These are phyloP conservation scores for Coniella lustricola DNA, from an alignment of 2,329 filamentous ascomycete species.

Conservation along the genomic window DNA sequence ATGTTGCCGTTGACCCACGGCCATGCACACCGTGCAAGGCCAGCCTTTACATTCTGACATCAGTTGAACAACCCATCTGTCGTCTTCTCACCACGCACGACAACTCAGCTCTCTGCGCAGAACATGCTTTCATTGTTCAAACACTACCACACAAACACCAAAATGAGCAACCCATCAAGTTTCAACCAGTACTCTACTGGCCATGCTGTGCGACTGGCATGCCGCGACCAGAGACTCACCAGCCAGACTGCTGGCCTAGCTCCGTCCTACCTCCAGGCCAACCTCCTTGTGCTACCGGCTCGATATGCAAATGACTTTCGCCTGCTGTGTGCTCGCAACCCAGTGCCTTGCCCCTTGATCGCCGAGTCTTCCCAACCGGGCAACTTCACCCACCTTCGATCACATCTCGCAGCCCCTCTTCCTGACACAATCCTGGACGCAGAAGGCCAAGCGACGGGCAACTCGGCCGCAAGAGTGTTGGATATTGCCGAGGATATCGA, in stretches of 20 bases:
- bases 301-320: constrained; percentile 51
- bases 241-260: constrained; percentile 47
- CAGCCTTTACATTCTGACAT: no score
- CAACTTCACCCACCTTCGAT: constrained; percentile 23
- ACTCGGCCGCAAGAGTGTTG: constrained; percentile 11
- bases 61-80: no score
- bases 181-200: constrained; percentile 26
- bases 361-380: constrained; percentile 43
- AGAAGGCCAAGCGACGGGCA: background rate
- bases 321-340: constrained; percentile 52
- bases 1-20: no score
- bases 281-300: constrained; percentile 53
- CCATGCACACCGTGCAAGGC: no score
- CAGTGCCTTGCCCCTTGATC: constrained; percentile 55
- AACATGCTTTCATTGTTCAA: no score
- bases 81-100: no score
- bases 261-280: constrained; percentile 52
- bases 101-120: no score
- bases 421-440: background rate
- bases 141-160: no score
- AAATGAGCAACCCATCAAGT: background rate
- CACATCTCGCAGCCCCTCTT: constrained; percentile 25
- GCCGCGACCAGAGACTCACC: constrained; percentile 32
- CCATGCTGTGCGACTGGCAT: constrained; percentile 34
- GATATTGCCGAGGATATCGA: constrained; percentile 39